Percentiles rank a stretch among this genome's conserved stretches.
These are phyloP conservation scores for Boletus reticuloceps DNA, from an alignment of 768 basidiomycete genomes.

Conservation along the genomic window DNA sequence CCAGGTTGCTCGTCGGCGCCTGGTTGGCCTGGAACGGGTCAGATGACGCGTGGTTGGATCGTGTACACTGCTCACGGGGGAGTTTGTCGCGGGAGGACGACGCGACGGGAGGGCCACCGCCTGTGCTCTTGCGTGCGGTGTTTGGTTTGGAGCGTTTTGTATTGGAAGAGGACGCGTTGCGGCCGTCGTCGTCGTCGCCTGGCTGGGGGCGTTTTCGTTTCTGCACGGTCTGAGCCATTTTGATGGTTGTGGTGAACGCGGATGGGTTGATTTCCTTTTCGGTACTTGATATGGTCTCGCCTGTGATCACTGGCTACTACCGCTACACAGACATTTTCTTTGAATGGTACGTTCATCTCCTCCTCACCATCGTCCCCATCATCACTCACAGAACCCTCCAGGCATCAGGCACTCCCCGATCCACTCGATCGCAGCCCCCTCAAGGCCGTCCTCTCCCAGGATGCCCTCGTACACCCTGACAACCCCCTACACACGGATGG, in stretches of 20 bases:
- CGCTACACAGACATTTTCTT: slow-evolving; percentile 85
- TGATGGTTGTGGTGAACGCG: not conserved
- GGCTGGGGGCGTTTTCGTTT: slow-evolving; percentile 36
- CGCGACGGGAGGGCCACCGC: slow-evolving; percentile 44
- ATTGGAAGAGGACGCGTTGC: slow-evolving; percentile 28
- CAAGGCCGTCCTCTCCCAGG: slow-evolving; percentile 72
- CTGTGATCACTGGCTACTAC: slow-evolving; percentile 69
- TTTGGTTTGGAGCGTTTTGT: slow-evolving; percentile 47
- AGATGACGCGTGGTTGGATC: slow-evolving; percentile 6
- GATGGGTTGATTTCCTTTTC: slow-evolving; percentile 3
- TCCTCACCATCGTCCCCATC: not conserved
- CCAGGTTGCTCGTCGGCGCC: slow-evolving; percentile 24
- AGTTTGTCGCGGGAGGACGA: slow-evolving; percentile 26
- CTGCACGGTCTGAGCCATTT: slow-evolving; percentile 73
- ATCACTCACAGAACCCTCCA: slow-evolving; percentile 22
- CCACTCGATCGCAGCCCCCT: slow-evolving; percentile 57
- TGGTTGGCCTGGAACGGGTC: slow-evolving; percentile 18
- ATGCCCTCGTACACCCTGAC: slow-evolving; percentile 64
- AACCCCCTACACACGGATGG: slow-evolving; percentile 69
- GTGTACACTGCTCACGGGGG: slow-evolving; percentile 21
- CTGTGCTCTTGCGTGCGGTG: slow-evolving; percentile 87
- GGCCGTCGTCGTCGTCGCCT: slow-evolving; percentile 36
- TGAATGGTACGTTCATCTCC: slow-evolving; percentile 53
- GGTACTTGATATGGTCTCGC: slow-evolving; percentile 30
- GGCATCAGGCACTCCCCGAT: slow-evolving; percentile 57